Percentiles rank a stretch among this genome's conserved stretches.
Conservation (phyloP, 1,284 basidiomycete genomes). For the Papiliotrema nemorosa region DNA sequence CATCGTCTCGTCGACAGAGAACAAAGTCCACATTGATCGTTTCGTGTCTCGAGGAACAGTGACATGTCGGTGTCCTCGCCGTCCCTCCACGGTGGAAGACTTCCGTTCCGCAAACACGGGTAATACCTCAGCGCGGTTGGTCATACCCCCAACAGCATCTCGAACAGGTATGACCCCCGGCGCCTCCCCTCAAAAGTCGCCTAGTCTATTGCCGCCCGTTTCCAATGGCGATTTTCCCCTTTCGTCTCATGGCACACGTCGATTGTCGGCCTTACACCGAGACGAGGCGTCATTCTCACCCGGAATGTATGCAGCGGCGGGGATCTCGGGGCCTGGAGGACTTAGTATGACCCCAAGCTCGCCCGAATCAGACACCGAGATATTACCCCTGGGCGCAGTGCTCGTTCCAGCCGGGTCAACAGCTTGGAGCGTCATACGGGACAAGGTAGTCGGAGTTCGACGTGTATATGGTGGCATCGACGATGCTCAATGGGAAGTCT, state of each 20-base stretch:
- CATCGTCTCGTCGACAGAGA: conserved; percentile 29
- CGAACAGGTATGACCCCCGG: conserved; percentile 14
- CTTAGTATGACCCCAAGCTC: conserved; percentile 4
- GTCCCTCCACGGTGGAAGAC: conserved; percentile 22
- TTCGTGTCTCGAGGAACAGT: background rate
- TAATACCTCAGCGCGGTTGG: conserved; percentile 2
- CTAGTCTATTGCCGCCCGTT: conserved; percentile 23
- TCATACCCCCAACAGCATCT: conserved; percentile 20
- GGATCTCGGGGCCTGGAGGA: background rate
- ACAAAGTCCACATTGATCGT: conserved; percentile 30
- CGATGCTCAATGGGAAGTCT: conserved; percentile 40
- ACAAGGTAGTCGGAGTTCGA: conserved; percentile 28
- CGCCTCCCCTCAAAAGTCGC: conserved; percentile 23
- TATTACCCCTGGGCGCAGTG: conserved; percentile 24
- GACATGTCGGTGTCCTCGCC: conserved; percentile 29
- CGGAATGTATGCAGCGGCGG: no score
- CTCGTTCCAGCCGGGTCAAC: conserved; percentile 16
- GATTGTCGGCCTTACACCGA: conserved; percentile 27
- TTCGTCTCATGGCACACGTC: conserved; percentile 34
- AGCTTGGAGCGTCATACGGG: conserved; percentile 13
- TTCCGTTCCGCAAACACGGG: background rate
- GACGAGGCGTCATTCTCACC: conserved; percentile 15
- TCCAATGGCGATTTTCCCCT: conserved; percentile 41
- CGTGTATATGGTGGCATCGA: conserved; percentile 29
- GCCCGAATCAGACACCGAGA: conserved; percentile 1